Base-by-base conservation (phyloP, 176 grass and related monocot genomes). In the Panicum miliaceum region DNA sequence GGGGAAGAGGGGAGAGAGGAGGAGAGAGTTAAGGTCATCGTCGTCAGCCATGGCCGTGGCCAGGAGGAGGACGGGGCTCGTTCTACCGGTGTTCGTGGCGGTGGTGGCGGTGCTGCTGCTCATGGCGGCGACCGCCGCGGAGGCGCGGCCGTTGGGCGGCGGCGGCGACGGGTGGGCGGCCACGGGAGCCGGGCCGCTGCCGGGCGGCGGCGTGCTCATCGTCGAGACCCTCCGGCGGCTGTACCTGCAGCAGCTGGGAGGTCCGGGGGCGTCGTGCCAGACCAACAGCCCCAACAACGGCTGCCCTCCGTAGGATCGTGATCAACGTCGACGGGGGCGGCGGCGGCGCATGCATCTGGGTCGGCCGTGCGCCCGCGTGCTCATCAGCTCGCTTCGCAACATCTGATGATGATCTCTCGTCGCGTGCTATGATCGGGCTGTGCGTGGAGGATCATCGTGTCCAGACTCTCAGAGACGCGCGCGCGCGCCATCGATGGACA, bases 271-370 rank as follows among this genome's bases (percentile, higher is more conserved):
- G 53, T 81, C 88, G 14, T 89, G 88, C 77, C 0, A 7, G 52
- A 89, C 88, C 82, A 81, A 89, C 88, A 89, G 88, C 83, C 88
- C 88, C 3, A 89, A 89, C 88, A 81, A 71, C 77, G 25, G 53
- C 5, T 89, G 88, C 53, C 87, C 87, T 13, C 88, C 81, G 11
- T 81, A 87, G 69, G 34, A 5, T n/a, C 64, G 62, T 3, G 51
- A 7, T 5, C 51, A 15, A 5, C 50, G 15, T 18, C 4, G 50
- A 5, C 4, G 4, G 14, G 3, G 22, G 4, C 15, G 43, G 58
- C 48, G 14, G 3, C 40, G 40, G 20, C 19, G 12, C 57, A 9
- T 53, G 50, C 6, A 53, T 8, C 42, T 43, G 6, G 42, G 42
- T 6, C 42, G 42, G 38, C 38, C 38, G 3, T n/a, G n/a, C n/a